Evolutionary conservation across 1,284 basidiomycete species (phyloP).

Genomic region (Tylopilus sp.): DNA sequence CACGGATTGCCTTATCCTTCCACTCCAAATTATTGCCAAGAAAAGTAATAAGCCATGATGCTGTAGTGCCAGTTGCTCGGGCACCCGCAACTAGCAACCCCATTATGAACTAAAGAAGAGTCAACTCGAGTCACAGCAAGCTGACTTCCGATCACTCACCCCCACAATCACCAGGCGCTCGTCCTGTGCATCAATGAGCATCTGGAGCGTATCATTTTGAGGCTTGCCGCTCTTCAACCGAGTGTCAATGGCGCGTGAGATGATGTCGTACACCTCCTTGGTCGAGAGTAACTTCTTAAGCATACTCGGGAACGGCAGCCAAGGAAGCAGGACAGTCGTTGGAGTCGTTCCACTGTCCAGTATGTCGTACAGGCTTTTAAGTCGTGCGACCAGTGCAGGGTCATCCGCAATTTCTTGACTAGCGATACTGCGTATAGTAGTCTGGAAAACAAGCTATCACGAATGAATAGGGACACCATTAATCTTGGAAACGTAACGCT

Average conservation of each 20-base stretch:
- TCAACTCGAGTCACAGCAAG: conserved; percentile 19
- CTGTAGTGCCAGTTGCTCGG: conserved; percentile 71
- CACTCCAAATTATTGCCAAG: conserved; percentile 62
- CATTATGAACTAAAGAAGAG: conserved; percentile 62
- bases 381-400: conserved; percentile 50
- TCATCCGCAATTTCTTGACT: conserved; percentile 66
- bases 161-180: conserved; percentile 65
- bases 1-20: conserved; percentile 50
- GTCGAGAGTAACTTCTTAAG: conserved; percentile 64
- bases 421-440: conserved; percentile 61
- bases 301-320: conserved; percentile 69
- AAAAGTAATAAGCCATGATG: conserved; percentile 69
- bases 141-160: conserved; percentile 40
- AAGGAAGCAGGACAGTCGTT: conserved; percentile 63
- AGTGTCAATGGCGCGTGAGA: conserved; percentile 51
- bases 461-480: not conserved
- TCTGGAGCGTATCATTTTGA: conserved; percentile 64
- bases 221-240: conserved; percentile 52
- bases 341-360: conserved; percentile 68
- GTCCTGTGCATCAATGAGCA: conserved; percentile 64
- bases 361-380: conserved; percentile 60
- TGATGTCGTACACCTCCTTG: conserved; percentile 67
- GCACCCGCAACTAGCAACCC: conserved; percentile 71
- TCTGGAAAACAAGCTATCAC: conserved; percentile 63
- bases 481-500: not conserved